Evolutionary conservation across 805 yeast species (phyloP).

Genomic region (Pichia ethanolica): DNA sequence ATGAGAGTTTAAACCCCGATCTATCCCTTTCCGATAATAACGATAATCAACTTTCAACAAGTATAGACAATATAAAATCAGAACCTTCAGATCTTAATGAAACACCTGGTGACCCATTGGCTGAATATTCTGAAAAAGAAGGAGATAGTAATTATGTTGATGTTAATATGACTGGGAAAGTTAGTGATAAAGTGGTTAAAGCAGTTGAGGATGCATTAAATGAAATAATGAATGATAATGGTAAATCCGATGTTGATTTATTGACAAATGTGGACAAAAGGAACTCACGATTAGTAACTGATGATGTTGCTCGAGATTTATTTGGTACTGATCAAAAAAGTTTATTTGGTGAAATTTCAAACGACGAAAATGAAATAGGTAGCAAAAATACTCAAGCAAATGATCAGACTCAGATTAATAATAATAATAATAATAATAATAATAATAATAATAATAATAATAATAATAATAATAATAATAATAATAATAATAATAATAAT

Average conservation of each 20-base stretch:
- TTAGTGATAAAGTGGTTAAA: constrained; percentile 40
- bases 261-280: constrained; percentile 5
- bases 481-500: too few species aligned
- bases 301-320: constrained; percentile 26
- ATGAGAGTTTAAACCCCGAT: background rate
- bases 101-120: constrained; percentile 25
- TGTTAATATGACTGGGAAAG: constrained; percentile 26
- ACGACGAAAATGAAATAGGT: background rate
- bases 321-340: constrained; percentile 23
- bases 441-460: too few species aligned
- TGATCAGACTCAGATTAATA: too few species aligned
- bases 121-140: constrained; percentile 24
- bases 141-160: constrained; percentile 21
- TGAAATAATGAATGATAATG: constrained; percentile 42
- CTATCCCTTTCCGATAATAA: background rate
- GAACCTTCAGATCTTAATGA: background rate
- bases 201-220: constrained; percentile 66
- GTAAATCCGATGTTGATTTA: constrained; percentile 5
- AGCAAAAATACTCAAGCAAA: too few species aligned
- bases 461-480: too few species aligned
- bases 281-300: constrained; percentile 21
- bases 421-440: too few species aligned
- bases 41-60: background rate
- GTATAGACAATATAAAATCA: too few species aligned
- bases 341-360: constrained; percentile 13